Evolutionary conservation across 352 stramenopile genomes (phyloP).

Genomic region (Phytopythium kandeliae): DNA sequence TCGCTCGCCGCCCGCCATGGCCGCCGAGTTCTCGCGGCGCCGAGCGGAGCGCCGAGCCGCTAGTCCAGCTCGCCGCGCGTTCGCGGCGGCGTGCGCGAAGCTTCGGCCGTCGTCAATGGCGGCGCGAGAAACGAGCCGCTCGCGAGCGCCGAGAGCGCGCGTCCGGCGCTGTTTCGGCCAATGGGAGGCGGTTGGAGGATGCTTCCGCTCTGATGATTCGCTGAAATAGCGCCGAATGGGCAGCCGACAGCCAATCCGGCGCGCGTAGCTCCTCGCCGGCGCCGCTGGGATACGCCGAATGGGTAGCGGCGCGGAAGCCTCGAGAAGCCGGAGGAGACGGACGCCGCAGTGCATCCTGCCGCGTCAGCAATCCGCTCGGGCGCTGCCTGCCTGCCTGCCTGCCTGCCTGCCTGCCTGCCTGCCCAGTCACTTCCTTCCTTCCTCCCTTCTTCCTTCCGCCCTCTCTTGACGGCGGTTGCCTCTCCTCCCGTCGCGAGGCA

Average conservation of each 20-base stretch:
- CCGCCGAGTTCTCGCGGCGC: neutral
- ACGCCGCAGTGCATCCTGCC: neutral
- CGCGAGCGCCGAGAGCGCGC: no score
- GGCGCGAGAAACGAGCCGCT: neutral
- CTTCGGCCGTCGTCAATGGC: neutral
- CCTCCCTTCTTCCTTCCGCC: no score
- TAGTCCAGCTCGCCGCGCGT: no score
- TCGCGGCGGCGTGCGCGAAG: constrained; percentile 1
- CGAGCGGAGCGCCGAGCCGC: no score
- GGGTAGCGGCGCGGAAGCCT: neutral
- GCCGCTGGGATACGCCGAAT: constrained; percentile 4
- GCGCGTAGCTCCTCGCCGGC: neutral
- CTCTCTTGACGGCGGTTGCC: no score
- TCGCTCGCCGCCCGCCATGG: neutral
- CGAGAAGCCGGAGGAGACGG: neutral
- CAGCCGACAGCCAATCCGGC: no score
- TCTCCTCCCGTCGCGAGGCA: no score
- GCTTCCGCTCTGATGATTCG: neutral
- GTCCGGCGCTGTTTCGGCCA: neutral
- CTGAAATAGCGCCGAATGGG: no score
- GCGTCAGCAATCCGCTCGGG: neutral
- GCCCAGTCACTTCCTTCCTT: no score
- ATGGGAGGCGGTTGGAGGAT: no score
- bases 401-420: no score
- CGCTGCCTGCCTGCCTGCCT: neutral